Evolutionary conservation across 139 green algal genomes (phyloP).

Genomic region (Asterochloris sp.): DNA sequence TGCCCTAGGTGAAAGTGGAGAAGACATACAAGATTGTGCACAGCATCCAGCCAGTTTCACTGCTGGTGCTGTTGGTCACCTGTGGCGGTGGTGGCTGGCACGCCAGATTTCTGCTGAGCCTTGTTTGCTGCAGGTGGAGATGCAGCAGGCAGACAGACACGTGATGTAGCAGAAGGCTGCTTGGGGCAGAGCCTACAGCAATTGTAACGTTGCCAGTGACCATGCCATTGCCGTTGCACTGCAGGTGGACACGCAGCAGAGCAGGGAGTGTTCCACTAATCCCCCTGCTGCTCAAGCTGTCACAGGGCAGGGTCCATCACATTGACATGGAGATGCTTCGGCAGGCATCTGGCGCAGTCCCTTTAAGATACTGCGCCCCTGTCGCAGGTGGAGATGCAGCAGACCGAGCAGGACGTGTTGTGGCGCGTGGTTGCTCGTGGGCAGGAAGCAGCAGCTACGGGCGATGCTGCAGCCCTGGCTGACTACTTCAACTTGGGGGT

Average conservation of each 20-base stretch:
- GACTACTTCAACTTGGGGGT: slow-evolving; percentile 84
- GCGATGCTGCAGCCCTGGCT: slow-evolving; percentile 44
- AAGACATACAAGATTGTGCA: background rate
- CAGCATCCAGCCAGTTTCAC: background rate
- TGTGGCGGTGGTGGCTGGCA: background rate
- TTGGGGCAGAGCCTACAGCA: background rate
- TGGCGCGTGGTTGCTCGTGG: slow-evolving; percentile 65
- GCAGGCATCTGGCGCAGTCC: background rate
- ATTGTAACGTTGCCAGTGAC: background rate
- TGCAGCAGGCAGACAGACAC: background rate
- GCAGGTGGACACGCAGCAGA: background rate
- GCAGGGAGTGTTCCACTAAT: background rate
- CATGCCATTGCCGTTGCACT: background rate
- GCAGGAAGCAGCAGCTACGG: background rate
- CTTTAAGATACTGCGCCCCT: background rate
- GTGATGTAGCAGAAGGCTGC: background rate
- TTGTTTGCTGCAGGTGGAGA: no score
- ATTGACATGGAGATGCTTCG: background rate
- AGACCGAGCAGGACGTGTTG: slow-evolving; percentile 63
- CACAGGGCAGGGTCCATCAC: background rate
- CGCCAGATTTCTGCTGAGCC: no score
- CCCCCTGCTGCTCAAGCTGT: background rate
- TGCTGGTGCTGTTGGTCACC: background rate
- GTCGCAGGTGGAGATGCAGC: slow-evolving; percentile 53
- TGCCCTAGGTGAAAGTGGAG: no score